Evolutionary conservation across 2,329 filamentous ascomycete species (phyloP).

Genomic region (Biscogniauxia sp.): DNA sequence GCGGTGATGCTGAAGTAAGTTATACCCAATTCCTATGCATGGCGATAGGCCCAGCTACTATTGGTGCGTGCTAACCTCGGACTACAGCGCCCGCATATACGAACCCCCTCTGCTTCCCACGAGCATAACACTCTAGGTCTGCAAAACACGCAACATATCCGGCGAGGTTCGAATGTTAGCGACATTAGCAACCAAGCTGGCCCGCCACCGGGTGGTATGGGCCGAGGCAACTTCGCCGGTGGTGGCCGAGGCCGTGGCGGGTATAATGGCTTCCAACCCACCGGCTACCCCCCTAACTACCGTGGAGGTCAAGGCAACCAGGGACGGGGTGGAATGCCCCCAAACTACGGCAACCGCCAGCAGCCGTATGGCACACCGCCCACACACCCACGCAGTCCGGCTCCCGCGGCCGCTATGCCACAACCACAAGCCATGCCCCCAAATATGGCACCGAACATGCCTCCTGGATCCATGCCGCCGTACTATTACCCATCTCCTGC

Average conservation of each 20-base stretch:
- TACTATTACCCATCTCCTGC: conserved; percentile 60
- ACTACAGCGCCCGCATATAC: conserved; percentile 60
- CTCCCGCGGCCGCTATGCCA: conserved; percentile 20
- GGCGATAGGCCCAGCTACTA: conserved; percentile 19
- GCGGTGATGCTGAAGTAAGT: conserved; percentile 77
- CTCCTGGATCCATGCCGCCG: conserved; percentile 55
- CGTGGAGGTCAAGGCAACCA: conserved; percentile 42
- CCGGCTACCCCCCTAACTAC: conserved; percentile 43
- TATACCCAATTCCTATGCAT: conserved; percentile 13
- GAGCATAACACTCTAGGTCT: conserved; percentile 59
- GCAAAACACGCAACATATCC: conserved; percentile 70
- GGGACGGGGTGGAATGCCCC: conserved; percentile 49
- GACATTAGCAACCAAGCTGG: conserved; percentile 65
- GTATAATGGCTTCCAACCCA: conserved; percentile 47
- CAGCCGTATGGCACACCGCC: conserved; percentile 44
- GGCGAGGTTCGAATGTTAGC: conserved; percentile 80
- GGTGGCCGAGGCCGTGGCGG: conserved; percentile 49
- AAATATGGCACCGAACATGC: conserved; percentile 71
- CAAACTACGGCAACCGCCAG: conserved; percentile 43
- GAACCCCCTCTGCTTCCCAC: conserved; percentile 62
- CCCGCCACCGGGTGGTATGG: conserved; percentile 46
- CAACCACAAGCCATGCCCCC: conserved; percentile 36
- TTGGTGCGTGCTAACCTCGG: conserved; percentile 23
- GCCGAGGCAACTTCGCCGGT: conserved; percentile 54
- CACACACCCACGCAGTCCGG: conserved; percentile 39